phyloP scores from a whole-genome alignment of 2,329 filamentous ascomycete species.

The Alternaria gaisen region DNA sequence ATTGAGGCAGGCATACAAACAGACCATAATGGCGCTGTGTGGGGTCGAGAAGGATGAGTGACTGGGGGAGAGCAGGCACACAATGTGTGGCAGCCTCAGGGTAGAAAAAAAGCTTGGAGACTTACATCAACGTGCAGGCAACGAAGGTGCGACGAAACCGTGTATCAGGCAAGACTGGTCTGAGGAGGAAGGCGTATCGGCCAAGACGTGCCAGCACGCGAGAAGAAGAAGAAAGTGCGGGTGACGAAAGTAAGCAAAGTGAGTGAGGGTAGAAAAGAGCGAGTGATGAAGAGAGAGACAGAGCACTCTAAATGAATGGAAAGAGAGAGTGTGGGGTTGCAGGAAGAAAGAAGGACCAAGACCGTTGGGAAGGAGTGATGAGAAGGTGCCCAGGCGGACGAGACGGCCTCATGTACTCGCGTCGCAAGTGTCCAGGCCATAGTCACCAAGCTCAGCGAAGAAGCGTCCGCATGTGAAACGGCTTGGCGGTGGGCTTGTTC shows the following conservation, averaged over 20 bases:
- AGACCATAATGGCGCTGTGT: conserved; percentile 19
- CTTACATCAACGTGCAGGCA: conserved; percentile 49
- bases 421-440: conserved; percentile 32
- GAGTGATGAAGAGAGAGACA: conserved; percentile 24
- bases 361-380: conserved; percentile 17
- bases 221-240: conserved; percentile 24
- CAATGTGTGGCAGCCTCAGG: conserved; percentile 21
- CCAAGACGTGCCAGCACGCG: conserved; percentile 53
- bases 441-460: conserved; percentile 46
- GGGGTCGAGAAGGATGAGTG: conserved; percentile 19
- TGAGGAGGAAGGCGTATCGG: conserved; percentile 40
- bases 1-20: conserved; percentile 23
- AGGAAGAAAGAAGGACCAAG: conserved; percentile 33
- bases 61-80: conserved; percentile 21
- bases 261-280: conserved; percentile 21
- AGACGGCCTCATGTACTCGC: conserved; percentile 42
- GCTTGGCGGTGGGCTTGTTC: conserved; percentile 43
- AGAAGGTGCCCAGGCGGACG: conserved; percentile 19
- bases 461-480: conserved; percentile 48
- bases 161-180: conserved; percentile 34
- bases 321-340: conserved; percentile 25
- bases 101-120: conserved; percentile 25
- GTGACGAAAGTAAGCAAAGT: conserved; percentile 19
- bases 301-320: conserved; percentile 45
- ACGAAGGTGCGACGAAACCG: conserved; percentile 36